Evolutionary conservation across 75 land plant genomes (phyloP).

Genomic region (Selaginella tamariscina): DNA sequence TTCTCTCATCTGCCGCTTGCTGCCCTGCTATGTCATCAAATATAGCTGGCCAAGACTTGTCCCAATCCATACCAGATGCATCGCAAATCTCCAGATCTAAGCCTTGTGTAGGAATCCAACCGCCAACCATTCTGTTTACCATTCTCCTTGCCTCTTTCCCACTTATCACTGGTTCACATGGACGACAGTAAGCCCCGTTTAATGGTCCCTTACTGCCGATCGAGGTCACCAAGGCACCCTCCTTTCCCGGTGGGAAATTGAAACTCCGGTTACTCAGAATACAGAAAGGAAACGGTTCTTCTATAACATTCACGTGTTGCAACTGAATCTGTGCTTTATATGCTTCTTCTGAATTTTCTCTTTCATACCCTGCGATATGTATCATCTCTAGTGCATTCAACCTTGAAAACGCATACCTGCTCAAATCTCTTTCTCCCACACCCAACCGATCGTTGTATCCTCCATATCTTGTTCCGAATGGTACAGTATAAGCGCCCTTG

Average conservation of each 20-base stretch:
- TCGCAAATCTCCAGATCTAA: not conserved
- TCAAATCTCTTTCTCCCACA: not conserved
- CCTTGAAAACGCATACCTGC: not conserved
- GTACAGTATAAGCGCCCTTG: not conserved
- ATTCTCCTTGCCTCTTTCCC: not conserved
- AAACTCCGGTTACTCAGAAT: not conserved
- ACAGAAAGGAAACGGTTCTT: not conserved
- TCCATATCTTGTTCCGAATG: not conserved
- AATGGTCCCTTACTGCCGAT: not conserved
- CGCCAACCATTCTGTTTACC: not conserved
- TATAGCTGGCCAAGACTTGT: not conserved
- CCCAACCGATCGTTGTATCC: slow-evolving; percentile 9
- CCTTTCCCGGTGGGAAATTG: not conserved
- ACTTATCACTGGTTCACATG: not conserved
- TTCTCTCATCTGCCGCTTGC: not conserved
- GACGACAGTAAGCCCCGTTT: slow-evolving; percentile 6
- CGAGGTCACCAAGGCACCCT: not conserved
- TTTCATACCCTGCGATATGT: not conserved
- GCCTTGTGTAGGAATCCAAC: not conserved
- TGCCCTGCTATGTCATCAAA: slow-evolving; percentile 4
- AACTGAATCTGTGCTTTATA: slow-evolving; percentile 3
- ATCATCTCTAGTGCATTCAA: not conserved
- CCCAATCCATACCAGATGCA: not conserved
- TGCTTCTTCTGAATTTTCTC: not conserved
- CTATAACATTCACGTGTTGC: not conserved